Conservation (phyloP, 2,329 filamentous ascomycete genomes). For the Nakataea oryzae region DNA sequence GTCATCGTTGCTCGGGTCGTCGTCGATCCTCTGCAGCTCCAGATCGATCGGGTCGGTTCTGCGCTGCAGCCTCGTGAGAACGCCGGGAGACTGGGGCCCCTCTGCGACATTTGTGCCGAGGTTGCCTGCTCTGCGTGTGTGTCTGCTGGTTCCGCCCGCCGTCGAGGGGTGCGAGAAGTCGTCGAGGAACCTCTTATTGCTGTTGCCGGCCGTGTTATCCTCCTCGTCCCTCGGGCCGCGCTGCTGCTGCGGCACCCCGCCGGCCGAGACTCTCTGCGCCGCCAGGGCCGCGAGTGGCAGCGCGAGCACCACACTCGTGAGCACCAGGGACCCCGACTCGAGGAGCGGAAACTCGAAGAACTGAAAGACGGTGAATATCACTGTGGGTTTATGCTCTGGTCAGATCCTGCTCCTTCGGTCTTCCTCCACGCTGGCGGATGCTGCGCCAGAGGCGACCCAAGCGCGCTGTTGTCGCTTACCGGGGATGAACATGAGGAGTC, state of each 20-base stretch:
- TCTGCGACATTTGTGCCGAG: background rate
- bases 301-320: conserved; percentile 38
- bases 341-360: conserved; percentile 30
- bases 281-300: conserved; percentile 41
- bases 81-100: background rate
- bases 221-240: background rate
- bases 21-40: conserved; percentile 13
- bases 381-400: conserved; percentile 16
- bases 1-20: background rate
- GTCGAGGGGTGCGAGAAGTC: conserved; percentile 2
- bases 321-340: conserved; percentile 37
- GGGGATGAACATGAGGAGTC: conserved; percentile 44
- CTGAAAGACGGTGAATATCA: conserved; percentile 38
- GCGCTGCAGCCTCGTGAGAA: conserved; percentile 4
- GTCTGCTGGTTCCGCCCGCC: conserved; percentile 2
- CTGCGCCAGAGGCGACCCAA: too few relatives aligned
- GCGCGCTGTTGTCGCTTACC: conserved; percentile 23
- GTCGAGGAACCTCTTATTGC: conserved; percentile 3
- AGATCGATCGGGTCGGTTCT: conserved; percentile 9
- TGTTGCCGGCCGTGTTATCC: conserved; percentile 1
- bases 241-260: background rate
- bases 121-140: conserved; percentile 4
- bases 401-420: background rate
- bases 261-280: conserved; percentile 31
- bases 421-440: background rate